Conservation (phyloP, 2,329 filamentous ascomycete genomes). For the Aureobasidium zeae region DNA sequence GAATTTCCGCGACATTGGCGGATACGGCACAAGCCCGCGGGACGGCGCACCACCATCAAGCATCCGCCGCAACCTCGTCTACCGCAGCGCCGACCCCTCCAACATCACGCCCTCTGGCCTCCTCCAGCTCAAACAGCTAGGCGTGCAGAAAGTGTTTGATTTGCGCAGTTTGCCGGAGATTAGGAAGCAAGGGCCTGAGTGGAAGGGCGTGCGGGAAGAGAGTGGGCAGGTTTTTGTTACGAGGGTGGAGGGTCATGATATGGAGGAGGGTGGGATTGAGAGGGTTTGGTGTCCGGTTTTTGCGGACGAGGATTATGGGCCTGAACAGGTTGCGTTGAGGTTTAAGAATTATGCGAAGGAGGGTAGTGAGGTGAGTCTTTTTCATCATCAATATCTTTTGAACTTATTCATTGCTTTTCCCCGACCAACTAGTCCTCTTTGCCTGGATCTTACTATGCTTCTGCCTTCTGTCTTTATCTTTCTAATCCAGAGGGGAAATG, state of each 20-base stretch:
- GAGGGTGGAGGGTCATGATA: conserved; percentile 23
- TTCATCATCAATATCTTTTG: neutral
- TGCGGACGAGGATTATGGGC: conserved; percentile 49
- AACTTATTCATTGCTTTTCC: no score
- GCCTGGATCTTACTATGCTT: no score
- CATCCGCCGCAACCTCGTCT: conserved; percentile 49
- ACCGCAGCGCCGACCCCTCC: conserved; percentile 60
- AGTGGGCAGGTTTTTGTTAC: conserved; percentile 22
- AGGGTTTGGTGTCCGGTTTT: conserved; percentile 59
- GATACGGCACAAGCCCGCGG: conserved; percentile 39
- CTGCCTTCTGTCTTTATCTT: no score
- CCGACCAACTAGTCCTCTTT: no score
- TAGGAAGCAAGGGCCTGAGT: conserved; percentile 32
- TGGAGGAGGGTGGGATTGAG: conserved; percentile 36
- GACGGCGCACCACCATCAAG: no score
- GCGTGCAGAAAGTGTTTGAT: conserved; percentile 60
- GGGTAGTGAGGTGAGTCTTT: conserved; percentile 35
- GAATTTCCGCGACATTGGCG: conserved; percentile 62
- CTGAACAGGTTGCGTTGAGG: conserved; percentile 53
- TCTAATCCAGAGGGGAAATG: no score
- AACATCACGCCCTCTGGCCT: conserved; percentile 47
- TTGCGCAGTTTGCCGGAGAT: conserved; percentile 56
- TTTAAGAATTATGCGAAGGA: conserved; percentile 51
- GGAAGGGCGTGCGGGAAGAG: conserved; percentile 24
- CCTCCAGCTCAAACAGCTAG: conserved; percentile 42